Evolutionary conservation across 306 rosid genomes (phyloP).

Genomic region (Vigna unguiculata): DNA sequence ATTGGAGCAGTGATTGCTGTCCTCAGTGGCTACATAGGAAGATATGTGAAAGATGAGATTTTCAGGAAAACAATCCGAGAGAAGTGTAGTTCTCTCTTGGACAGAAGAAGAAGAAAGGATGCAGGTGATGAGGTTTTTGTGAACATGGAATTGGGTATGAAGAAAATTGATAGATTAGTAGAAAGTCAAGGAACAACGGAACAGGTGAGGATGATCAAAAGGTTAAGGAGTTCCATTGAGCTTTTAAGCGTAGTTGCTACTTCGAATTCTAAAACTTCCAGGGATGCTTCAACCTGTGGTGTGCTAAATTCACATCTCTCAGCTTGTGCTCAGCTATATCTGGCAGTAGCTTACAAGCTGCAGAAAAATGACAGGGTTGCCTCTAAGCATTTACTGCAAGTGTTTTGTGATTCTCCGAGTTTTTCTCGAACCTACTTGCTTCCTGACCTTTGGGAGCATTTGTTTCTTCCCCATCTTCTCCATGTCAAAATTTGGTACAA

Average conservation of each 20-base stretch:
- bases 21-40: conserved; percentile 78
- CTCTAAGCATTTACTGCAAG: conserved; percentile 72
- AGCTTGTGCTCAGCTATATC: conserved; percentile 76
- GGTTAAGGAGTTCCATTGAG: conserved; percentile 55
- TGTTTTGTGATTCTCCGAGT: conserved; percentile 70
- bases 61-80: conserved; percentile 60
- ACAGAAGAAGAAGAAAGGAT: conserved; percentile 46
- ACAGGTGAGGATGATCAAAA: conserved; percentile 49
- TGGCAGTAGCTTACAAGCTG: conserved; percentile 72
- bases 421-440: conserved; percentile 72
- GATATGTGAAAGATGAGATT: conserved; percentile 63
- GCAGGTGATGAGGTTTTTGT: conserved; percentile 47
- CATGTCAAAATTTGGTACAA: conserved; percentile 83
- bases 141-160: conserved; percentile 62
- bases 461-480: conserved; percentile 90
- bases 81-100: conserved; percentile 61
- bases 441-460: conserved; percentile 91
- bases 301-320: conserved; percentile 59
- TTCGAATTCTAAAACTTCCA: conserved; percentile 49
- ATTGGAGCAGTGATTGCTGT: conserved; percentile 65
- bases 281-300: conserved; percentile 49
- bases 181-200: conserved; percentile 51
- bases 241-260: conserved; percentile 57
- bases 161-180: conserved; percentile 61
- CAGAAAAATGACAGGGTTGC: conserved; percentile 66